These are phyloP conservation scores for Aleurites moluccanus DNA, from an alignment of 441 rosid species.

Conservation along the genomic window DNA sequence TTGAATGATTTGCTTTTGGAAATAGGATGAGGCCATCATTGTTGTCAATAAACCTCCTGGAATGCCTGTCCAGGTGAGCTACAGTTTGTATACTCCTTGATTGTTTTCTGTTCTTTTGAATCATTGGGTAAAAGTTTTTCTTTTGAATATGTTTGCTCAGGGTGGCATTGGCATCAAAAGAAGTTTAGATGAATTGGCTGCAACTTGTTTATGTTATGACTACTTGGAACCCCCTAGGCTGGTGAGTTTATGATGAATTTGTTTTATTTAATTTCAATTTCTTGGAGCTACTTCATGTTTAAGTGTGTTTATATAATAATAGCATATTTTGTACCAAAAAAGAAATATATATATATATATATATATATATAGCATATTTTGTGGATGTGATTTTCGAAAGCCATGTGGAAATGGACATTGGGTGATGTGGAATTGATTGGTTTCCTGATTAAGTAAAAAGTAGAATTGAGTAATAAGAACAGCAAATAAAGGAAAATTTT, in stretches of 20 bases:
- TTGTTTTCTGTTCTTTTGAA: not conserved
- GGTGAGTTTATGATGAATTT: constrained; percentile 52
- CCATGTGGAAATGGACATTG: not conserved
- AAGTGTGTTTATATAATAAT: not conserved
- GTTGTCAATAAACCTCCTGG: constrained; percentile 85
- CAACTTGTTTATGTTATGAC: constrained; percentile 60
- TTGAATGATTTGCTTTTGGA: constrained; percentile 18
- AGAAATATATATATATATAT: too few species aligned
- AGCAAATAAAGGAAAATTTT: not conserved
- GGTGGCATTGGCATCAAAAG: constrained; percentile 83
- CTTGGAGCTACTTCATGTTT: not conserved
- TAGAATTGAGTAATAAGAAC: not conserved
- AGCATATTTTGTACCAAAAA: not conserved
- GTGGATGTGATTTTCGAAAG: not conserved
- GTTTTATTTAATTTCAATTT: constrained; percentile 1
- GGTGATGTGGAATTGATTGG: not conserved
- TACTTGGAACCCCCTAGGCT: constrained; percentile 72
- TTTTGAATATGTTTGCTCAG: constrained; percentile 32
- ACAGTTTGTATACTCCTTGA: not conserved
- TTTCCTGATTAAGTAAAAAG: not conserved
- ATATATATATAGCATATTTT: too few species aligned
- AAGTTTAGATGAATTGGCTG: constrained; percentile 84
- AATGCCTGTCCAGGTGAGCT: constrained; percentile 82
- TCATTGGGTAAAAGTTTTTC: not conserved
- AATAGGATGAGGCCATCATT: constrained; percentile 73